Percentiles rank a stretch among this genome's conserved stretches.
Evolutionary conservation across 176 grass and related monocot genomes (phyloP).

Genomic region (Luzula sylvatica): DNA sequence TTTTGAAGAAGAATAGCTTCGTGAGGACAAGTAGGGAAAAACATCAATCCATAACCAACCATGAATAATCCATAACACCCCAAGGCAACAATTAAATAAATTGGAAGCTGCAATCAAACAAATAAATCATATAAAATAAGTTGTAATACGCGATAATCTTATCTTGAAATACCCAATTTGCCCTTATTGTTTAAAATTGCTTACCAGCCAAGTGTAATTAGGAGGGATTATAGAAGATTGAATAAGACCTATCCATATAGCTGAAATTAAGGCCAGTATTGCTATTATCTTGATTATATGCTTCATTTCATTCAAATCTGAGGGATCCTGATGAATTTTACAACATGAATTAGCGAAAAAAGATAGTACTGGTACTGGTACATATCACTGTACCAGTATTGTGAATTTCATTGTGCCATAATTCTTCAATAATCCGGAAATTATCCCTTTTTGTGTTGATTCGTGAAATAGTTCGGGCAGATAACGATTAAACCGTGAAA

Average conservation of each 20-base stretch:
- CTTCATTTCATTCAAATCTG: slow-evolving; percentile 24
- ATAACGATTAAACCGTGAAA: too few species aligned
- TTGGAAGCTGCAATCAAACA: slow-evolving; percentile 47
- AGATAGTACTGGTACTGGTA: too few species aligned
- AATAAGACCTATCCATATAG: slow-evolving; percentile 48
- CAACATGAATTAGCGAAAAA: background rate
- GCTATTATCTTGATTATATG: slow-evolving; percentile 40
- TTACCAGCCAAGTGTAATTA: slow-evolving; percentile 82
- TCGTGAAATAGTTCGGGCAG: background rate
- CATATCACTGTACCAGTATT: background rate
- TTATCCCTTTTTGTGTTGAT: background rate
- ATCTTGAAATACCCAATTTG: too few species aligned
- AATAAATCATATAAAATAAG: background rate
- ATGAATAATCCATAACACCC: slow-evolving; percentile 94
- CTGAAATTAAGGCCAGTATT: slow-evolving; percentile 42
- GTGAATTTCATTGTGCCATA: background rate
- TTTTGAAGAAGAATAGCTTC: slow-evolving; percentile 72
- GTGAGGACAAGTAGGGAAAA: slow-evolving; percentile 79
- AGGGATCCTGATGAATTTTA: background rate
- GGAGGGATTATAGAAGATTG: slow-evolving; percentile 50
- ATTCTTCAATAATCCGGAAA: background rate
- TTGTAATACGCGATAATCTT: too few species aligned
- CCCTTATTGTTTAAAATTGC: too few species aligned
- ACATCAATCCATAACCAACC: slow-evolving; percentile 81
- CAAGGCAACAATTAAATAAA: slow-evolving; percentile 65